These are phyloP conservation scores for Medicago lupulina DNA, from an alignment of 306 rosid genomes.

Conservation along the genomic window DNA sequence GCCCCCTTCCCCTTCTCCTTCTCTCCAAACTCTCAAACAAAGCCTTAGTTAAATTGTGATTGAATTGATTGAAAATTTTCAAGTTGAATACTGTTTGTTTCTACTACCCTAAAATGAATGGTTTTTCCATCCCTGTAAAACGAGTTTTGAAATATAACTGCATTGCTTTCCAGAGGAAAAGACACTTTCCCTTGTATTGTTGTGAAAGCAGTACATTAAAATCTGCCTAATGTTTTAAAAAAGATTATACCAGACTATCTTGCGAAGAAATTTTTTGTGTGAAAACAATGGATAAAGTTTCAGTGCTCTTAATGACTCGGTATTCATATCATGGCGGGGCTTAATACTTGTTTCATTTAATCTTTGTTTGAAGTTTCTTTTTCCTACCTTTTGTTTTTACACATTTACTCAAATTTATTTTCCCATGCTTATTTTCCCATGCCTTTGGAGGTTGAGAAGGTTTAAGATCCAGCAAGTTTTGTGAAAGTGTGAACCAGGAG, in stretches of 20 bases:
- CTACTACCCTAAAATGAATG: neutral
- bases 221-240: neutral
- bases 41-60: neutral
- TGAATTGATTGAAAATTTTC: neutral
- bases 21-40: too few relatives aligned
- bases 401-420: neutral
- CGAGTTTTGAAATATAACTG: neutral
- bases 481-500: neutral
- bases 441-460: neutral
- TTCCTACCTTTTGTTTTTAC: too few relatives aligned
- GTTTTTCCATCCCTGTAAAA: neutral
- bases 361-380: neutral
- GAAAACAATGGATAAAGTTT: too few relatives aligned
- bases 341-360: neutral
- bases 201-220: neutral
- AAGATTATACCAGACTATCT: neutral
- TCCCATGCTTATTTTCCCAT: neutral
- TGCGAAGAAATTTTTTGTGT: neutral
- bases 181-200: neutral
- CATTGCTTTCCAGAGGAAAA: neutral
- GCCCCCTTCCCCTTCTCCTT: too few relatives aligned
- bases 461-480: neutral
- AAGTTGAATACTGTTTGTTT: conserved; percentile 9
- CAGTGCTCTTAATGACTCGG: neutral
- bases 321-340: neutral